phyloP scores from a whole-genome alignment of 768 basidiomycete genomes.

The Trametes elegans region DNA sequence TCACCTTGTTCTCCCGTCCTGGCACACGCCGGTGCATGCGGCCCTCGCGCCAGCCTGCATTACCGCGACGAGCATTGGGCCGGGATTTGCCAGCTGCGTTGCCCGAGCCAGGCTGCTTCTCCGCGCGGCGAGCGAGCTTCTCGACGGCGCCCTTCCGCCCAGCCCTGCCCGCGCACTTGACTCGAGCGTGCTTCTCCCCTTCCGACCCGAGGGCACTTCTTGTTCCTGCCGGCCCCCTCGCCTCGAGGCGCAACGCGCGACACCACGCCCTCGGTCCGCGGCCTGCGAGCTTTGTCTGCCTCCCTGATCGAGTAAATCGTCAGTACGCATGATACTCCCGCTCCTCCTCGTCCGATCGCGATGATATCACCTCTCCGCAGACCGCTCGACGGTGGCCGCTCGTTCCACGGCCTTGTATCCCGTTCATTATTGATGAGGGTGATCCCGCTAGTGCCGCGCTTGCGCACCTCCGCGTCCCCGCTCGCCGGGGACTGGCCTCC shows the following conservation, averaged over 20 bases:
- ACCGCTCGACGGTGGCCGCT: not conserved
- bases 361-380: not conserved
- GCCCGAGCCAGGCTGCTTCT: not conserved
- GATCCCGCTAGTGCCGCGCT: not conserved
- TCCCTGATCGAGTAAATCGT: not conserved
- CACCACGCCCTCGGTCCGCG: not conserved
- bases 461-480: not conserved
- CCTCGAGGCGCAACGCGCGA: not conserved
- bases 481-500: not conserved
- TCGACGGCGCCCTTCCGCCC: not conserved
- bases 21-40: no score
- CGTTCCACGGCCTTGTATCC: not conserved
- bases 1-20: not conserved
- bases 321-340: not conserved
- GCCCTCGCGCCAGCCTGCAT: not conserved
- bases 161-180: not conserved
- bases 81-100: not conserved
- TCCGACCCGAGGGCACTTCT: not conserved
- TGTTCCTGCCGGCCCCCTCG: not conserved
- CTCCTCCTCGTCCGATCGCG: not conserved
- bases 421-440: not conserved
- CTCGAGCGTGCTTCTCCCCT: not conserved
- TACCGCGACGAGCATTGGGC: not conserved
- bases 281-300: not conserved
- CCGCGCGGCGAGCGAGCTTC: not conserved